phyloP scores from a whole-genome alignment of 177 flowering plant species.

The Telopea speciosissima region DNA sequence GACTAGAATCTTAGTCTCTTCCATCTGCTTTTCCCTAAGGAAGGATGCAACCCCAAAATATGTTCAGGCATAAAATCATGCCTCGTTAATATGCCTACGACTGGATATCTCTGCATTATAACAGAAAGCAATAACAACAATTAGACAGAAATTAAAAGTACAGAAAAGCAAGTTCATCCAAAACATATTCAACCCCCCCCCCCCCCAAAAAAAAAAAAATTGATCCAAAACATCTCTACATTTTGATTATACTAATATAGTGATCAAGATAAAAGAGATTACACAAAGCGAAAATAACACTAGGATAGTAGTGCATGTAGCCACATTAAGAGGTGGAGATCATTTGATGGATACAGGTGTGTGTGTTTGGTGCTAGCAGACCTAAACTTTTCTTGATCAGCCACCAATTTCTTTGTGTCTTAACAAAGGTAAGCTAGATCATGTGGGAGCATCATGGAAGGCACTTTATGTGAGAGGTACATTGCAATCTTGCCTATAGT shows the following conservation, averaged over 20 bases:
- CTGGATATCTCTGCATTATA: conserved; percentile 64
- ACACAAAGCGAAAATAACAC: background rate
- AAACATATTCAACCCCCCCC: too few species aligned
- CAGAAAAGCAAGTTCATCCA: background rate
- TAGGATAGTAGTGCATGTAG: background rate
- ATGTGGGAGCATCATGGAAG: background rate
- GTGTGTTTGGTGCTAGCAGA: background rate
- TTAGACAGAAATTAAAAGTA: background rate
- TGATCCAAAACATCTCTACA: background rate
- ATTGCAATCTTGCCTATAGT: background rate
- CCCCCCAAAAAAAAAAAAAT: too few species aligned
- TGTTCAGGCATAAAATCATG: conserved; percentile 97
- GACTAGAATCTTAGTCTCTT: conserved; percentile 49
- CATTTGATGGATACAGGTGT: too few species aligned
- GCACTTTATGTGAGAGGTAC: background rate
- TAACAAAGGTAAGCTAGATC: background rate
- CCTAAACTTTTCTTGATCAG: background rate
- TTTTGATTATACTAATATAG: too few species aligned
- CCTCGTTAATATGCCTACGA: conserved; percentile 88
- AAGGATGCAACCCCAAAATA: conserved; percentile 62
- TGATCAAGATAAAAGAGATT: too few species aligned
- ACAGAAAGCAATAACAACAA: background rate
- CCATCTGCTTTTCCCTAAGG: conserved; percentile 51
- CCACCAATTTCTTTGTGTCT: background rate
- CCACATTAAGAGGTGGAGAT: too few species aligned